These are phyloP conservation scores for Quercus engelmannii DNA, from an alignment of 306 rosid genomes.

Conservation along the genomic window DNA sequence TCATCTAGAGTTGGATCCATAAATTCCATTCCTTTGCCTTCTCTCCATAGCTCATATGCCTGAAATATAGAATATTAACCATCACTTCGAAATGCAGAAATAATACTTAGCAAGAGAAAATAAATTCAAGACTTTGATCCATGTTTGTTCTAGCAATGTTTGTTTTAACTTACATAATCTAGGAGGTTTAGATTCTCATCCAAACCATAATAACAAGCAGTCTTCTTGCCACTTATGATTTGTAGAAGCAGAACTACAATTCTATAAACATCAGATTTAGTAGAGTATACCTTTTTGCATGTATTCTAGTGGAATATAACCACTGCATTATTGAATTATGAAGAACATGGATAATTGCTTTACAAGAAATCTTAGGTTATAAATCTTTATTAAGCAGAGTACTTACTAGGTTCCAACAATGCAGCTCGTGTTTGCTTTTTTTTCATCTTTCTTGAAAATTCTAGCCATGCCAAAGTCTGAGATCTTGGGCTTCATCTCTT, in stretches of 20 bases:
- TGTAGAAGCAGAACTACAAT: constrained; percentile 47
- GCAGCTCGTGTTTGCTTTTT: constrained; percentile 22
- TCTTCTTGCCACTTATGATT: constrained; percentile 60
- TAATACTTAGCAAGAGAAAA: neutral
- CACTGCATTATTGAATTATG: constrained; percentile 16
- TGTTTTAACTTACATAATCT: constrained; percentile 38
- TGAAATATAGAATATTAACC: neutral
- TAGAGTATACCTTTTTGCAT: constrained; percentile 46
- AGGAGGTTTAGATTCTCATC: constrained; percentile 43
- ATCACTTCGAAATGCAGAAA: neutral
- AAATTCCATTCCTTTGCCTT: constrained; percentile 44
- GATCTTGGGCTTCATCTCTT: constrained; percentile 30
- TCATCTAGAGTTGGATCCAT: constrained; percentile 50
- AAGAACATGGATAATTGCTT: neutral
- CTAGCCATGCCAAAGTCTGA: constrained; percentile 37
- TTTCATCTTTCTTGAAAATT: constrained; percentile 17
- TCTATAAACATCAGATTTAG: constrained; percentile 44
- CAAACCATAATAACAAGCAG: constrained; percentile 34
- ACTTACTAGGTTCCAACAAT: constrained; percentile 39
- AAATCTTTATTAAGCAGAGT: neutral
- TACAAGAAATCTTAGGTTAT: neutral
- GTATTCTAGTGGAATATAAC: constrained; percentile 35
- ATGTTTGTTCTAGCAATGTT: neutral
- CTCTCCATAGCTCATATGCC: constrained; percentile 58
- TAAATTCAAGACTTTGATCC: neutral